Base-by-base conservation (phyloP, 2,329 filamentous ascomycete species). In the Immersiporthe knoxdaviesiana region DNA sequence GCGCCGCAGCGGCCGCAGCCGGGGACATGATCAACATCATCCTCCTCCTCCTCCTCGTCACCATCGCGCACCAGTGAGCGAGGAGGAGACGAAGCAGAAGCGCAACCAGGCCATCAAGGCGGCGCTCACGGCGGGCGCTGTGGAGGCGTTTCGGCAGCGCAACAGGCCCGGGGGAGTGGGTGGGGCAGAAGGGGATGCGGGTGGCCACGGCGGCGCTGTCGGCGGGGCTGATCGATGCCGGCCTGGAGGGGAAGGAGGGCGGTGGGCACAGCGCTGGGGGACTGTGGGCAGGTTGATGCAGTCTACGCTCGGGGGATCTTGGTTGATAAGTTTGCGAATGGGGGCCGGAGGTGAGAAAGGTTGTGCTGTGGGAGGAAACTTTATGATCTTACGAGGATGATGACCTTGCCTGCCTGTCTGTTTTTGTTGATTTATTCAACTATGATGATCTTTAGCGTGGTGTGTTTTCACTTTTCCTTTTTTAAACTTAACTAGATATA, bases 191-290 rank as follows among this genome's bases (percentile, higher is more conserved):
- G 56, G 65, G 68, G 4, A 47, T 65, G 59, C 68, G 75, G 39
- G 72, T 76, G 18, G 75, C 75, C 3, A 77, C 75, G 44, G 75
- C 75, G 24, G 75, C 75, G 3, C 67, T 74, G 21, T 74, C 74
- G 1, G 75, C 75, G 0, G 75, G 74, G 3, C 72, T 72, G 3
- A 76, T 75, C 32, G 73, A 76, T 27, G 70, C 72, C 27, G 69
- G 72, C 56, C 63, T 77, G 14, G 71, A 70, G 30, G 21, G 12
- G 11, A 69, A 69, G 21, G 66, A 68, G 1, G 37, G 21, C 10
- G 59, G 21, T 18, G 59, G 39, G 59, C 27, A 50, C 10, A 70
- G 71, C 27, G 76, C 71, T 63, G 68, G 72, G 27, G 74, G 74
- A 59, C 73, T 0, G 35, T 73, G 24, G 74, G 74, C 63, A 70